Evolutionary conservation across 108 stramenopile species (phyloP).

Genomic region (Nitzschia palea): DNA sequence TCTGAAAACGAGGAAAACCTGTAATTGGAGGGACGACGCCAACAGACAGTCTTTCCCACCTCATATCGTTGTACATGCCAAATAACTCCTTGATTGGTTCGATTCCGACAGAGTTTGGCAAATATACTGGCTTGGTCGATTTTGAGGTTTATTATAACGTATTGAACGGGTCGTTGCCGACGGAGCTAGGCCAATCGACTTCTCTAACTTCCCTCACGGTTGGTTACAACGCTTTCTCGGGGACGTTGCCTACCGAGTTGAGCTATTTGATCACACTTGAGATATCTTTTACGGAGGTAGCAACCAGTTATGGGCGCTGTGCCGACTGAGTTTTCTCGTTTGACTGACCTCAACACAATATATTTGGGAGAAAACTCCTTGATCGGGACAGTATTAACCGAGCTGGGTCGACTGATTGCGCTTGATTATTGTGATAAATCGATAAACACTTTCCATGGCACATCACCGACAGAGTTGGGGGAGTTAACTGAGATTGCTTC

Average conservation of each 20-base stretch:
- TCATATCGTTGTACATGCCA: too few relatives aligned
- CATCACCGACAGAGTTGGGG: conserved; percentile 52
- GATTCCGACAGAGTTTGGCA: too few relatives aligned
- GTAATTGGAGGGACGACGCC: too few relatives aligned
- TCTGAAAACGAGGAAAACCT: too few relatives aligned
- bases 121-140: too few relatives aligned
- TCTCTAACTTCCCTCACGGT: conserved; percentile 34
- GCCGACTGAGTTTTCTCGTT: conserved; percentile 13
- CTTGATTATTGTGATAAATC: too few relatives aligned
- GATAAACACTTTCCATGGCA: conserved; percentile 46
- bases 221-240: conserved; percentile 1
- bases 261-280: too few relatives aligned
- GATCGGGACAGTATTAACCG: conserved; percentile 34
- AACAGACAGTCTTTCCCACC: too few relatives aligned
- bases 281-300: conserved; percentile 49
- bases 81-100: too few relatives aligned
- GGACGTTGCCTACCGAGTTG: conserved; percentile 19
- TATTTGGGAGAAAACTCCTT: conserved; percentile 52
- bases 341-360: conserved; percentile 21
- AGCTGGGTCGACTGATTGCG: too few relatives aligned
- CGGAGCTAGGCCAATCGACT: conserved; percentile 22
- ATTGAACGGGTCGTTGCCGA: conserved; percentile 41
- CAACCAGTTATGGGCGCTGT: conserved; percentile 43
- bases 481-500: conserved; percentile 41
- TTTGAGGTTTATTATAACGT: too few relatives aligned